Base-by-base conservation (phyloP, 1,139 yeast genomes). In the Meyerozyma guilliermondii region DNA sequence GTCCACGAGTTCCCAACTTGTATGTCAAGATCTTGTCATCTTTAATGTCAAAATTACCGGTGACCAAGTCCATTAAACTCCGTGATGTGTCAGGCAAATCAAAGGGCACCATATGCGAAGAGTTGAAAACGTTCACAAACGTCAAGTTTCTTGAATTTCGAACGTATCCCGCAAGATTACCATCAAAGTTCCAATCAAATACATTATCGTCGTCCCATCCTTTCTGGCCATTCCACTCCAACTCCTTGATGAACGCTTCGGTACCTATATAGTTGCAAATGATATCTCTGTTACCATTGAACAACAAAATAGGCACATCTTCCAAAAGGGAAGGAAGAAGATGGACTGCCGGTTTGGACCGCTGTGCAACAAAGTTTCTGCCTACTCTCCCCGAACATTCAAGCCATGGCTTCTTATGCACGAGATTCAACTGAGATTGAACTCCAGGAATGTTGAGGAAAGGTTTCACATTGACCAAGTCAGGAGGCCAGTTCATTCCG, bases 71-170 rank as follows among this genome's bases (percentile, higher is more conserved):
- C 36, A 84, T 65, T 40, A 92, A 67, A 26, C 91, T 88, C 51
- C 89, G 71, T 7, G 91, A 76, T 27, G 78, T 71, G 38, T 74
- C 79, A 1, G 95, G 87, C 42, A 78, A 64, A 58, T 92, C 98
- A 53, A 80, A 85, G 1, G 98, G 96, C 18, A 91, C 95, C 99
- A 92, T 92, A 59, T 92, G 98, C 4, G 95, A 83, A 0, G 96
- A 79, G 53, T 87, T 80, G 56, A 68, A 80, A 2, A 91, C 79
- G 48, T 81, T 79, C 24, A 87, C 78, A 59, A 83, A 86, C 0
- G 96, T 86, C 54, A 92, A 68, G 54, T 87, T 87, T 48, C 89
- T 74, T 43, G 81, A 91, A 13, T 55, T 59, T 47, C 67, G 65
- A 35, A 83, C 60, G 40, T 66, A 66, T 1, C 94, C 94, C 1